Conservation (phyloP, 2,329 filamentous ascomycete species). For the Saccharata proteae region DNA sequence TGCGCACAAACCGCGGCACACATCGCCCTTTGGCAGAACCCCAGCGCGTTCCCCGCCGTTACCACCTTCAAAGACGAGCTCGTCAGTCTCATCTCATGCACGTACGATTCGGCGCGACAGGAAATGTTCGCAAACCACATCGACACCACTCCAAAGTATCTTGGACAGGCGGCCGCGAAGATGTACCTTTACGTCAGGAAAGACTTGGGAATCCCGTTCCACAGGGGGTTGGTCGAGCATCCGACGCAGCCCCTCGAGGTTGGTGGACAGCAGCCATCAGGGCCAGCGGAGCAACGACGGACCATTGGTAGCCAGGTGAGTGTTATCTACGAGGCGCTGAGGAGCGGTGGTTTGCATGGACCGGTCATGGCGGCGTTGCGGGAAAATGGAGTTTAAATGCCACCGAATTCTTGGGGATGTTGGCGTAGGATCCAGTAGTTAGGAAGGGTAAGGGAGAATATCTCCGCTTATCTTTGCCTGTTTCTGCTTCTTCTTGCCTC, state of each 20-base stretch:
- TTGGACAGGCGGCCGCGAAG: conserved; percentile 19
- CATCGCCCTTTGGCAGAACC: not conserved
- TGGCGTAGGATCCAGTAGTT: not conserved
- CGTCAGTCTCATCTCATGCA: too few relatives aligned
- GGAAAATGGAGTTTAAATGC: conserved; percentile 1
- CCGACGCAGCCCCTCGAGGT: conserved; percentile 5
- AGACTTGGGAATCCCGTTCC: conserved; percentile 20
- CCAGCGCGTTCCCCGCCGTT: not conserved
- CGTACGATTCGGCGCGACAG: not conserved
- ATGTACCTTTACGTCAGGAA: conserved; percentile 26
- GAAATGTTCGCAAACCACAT: conserved; percentile 8
- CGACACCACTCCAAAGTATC: conserved; percentile 11
- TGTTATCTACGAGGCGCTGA: conserved; percentile 15
- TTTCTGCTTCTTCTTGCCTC: too few relatives aligned
- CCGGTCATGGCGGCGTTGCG: conserved; percentile 7
- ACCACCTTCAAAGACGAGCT: too few relatives aligned
- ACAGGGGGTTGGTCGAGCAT: conserved; percentile 13
- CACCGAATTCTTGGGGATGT: not conserved
- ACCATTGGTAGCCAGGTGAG: conserved; percentile 13
- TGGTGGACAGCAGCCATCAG: not conserved
- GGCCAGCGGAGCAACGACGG: conserved; percentile 1
- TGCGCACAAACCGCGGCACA: not conserved
- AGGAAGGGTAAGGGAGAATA: not conserved
- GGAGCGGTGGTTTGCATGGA: conserved; percentile 8
- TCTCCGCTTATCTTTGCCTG: not conserved